These are phyloP conservation scores for Sutorius eximius DNA, from an alignment of 1,284 basidiomycete genomes.

Conservation along the genomic window DNA sequence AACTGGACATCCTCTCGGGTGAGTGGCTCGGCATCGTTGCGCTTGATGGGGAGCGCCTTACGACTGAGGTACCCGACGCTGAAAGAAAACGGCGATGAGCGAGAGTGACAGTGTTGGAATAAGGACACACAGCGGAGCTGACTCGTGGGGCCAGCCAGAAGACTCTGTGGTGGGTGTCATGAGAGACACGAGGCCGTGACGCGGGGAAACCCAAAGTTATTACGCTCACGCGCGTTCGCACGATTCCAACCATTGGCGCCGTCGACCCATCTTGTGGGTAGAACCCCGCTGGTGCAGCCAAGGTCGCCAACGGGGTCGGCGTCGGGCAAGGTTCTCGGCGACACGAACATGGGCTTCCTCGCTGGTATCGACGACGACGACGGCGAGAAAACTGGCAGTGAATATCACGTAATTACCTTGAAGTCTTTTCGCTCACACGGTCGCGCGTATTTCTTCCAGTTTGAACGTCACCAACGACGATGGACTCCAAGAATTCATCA, in stretches of 20 bases:
- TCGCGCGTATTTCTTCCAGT: neutral
- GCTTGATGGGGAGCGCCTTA: slow-evolving; percentile 75
- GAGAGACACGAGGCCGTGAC: slow-evolving; percentile 40
- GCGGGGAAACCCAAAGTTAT: slow-evolving; percentile 29
- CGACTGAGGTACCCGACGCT: slow-evolving; percentile 69
- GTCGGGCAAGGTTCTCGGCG: slow-evolving; percentile 6
- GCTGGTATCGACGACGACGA: slow-evolving; percentile 18
- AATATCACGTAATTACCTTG: slow-evolving; percentile 27
- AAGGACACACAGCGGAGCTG: slow-evolving; percentile 40
- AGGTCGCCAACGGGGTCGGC: slow-evolving; percentile 1
- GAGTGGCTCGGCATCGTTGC: slow-evolving; percentile 73
- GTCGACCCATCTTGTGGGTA: slow-evolving; percentile 7
- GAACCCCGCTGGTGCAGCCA: slow-evolving; percentile 1
- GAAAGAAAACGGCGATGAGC: slow-evolving; percentile 21
- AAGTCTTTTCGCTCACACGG: slow-evolving; percentile 33
- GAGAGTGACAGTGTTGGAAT: slow-evolving; percentile 4
- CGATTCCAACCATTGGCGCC: slow-evolving; percentile 26
- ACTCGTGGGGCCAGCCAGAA: slow-evolving; percentile 46
- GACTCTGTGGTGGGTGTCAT: slow-evolving; percentile 46
- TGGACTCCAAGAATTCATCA: slow-evolving; percentile 31
- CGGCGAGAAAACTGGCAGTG: slow-evolving; percentile 10
- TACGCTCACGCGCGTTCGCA: slow-evolving; percentile 29
- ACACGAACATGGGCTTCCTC: slow-evolving; percentile 8
- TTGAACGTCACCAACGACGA: slow-evolving; percentile 1
- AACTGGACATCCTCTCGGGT: slow-evolving; percentile 83